These are phyloP conservation scores for Cladochytrium replicatum DNA, from an alignment of 192 early-diverging fungal species.

Conservation along the genomic window DNA sequence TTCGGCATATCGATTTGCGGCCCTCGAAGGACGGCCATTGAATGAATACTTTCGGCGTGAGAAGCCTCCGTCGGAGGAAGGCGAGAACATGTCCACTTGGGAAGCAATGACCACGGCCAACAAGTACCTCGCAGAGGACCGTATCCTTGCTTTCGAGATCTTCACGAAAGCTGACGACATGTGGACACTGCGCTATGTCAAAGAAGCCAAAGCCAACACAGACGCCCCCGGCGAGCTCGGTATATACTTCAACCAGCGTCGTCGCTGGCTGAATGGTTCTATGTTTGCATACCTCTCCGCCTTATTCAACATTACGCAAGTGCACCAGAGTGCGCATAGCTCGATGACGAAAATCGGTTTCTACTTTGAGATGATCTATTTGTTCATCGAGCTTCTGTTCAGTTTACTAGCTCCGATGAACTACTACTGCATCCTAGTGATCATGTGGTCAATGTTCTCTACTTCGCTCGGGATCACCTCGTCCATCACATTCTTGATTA, in stretches of 20 bases:
- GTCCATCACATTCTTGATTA: background rate
- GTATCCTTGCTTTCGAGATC: conserved; percentile 3
- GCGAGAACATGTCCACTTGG: background rate
- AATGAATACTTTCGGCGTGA: conserved; percentile 2
- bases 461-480: background rate
- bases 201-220: conserved; percentile 7
- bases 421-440: background rate
- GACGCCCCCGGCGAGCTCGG: conserved; percentile 4
- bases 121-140: conserved; percentile 3
- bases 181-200: background rate
- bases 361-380: conserved; percentile 3
- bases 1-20: conserved; percentile 1
- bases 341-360: background rate
- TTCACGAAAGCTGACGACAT: background rate
- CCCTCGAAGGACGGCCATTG: background rate
- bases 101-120: background rate
- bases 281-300: conserved; percentile 3
- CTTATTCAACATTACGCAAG: background rate
- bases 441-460: conserved; percentile 2
- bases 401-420: conserved; percentile 1
- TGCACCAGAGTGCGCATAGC: background rate
- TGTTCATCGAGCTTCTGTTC: background rate
- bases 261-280: conserved; percentile 3
- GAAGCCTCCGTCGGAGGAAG: background rate
- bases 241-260: background rate